Evolutionary conservation across 2,329 filamentous ascomycete species (phyloP).

Genomic region (Colletotrichum echinochloae): DNA sequence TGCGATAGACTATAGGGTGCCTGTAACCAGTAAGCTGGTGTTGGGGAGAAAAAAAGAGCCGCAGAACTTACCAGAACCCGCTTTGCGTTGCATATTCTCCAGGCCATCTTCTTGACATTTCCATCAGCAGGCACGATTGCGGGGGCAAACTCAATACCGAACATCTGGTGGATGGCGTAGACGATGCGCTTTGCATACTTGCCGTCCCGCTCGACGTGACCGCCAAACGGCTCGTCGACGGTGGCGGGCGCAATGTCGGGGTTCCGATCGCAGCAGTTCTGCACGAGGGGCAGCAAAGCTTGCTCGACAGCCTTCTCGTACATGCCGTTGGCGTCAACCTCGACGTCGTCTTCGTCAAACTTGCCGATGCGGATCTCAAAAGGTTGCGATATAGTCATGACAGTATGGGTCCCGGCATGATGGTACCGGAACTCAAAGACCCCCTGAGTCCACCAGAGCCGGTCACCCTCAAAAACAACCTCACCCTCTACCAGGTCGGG

Average conservation of each 20-base stretch:
- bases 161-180: slow-evolving; percentile 96
- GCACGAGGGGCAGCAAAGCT: slow-evolving; percentile 83
- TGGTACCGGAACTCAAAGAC: slow-evolving; percentile 98
- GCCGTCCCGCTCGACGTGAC: slow-evolving; percentile 84
- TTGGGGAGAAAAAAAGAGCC: no score
- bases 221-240: slow-evolving; percentile 85
- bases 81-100: slow-evolving; percentile 96
- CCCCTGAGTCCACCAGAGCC: slow-evolving; percentile 96
- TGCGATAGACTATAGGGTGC: slow-evolving; percentile 79
- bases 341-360: slow-evolving; percentile 81
- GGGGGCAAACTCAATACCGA: slow-evolving; percentile 94
- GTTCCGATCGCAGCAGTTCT: slow-evolving; percentile 93
- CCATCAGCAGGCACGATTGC: slow-evolving; percentile 94
- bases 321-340: slow-evolving; percentile 68
- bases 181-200: slow-evolving; percentile 93
- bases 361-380: slow-evolving; percentile 89
- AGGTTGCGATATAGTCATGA: slow-evolving; percentile 92
- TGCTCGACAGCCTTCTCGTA: slow-evolving; percentile 79
- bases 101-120: slow-evolving; percentile 88
- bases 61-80: slow-evolving; percentile 82
- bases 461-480: slow-evolving; percentile 89
- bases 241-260: slow-evolving; percentile 88
- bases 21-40: slow-evolving; percentile 52
- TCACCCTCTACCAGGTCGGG: slow-evolving; percentile 78
- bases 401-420: slow-evolving; percentile 90